Evolutionary conservation across 176 grass and related monocot species (phyloP).

Genomic region (Poa pratensis): DNA sequence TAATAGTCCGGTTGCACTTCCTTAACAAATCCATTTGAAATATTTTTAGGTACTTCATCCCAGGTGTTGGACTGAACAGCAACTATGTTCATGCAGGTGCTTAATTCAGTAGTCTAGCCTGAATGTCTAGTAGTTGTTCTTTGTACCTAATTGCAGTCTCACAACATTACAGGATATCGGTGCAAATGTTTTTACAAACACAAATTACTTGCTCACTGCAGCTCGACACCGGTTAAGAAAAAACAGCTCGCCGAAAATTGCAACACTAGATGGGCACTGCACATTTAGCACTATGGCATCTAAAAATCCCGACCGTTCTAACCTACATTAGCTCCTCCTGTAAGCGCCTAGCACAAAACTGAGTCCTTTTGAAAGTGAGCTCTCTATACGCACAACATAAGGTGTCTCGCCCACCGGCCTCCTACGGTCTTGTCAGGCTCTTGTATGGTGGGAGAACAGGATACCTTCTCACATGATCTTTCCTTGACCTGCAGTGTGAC

Average conservation of each 20-base stretch:
- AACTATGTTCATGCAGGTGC: too few relatives aligned
- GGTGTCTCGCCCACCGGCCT: neutral
- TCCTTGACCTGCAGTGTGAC: conserved; percentile 57
- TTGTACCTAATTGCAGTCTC: too few relatives aligned
- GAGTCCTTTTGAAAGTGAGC: neutral
- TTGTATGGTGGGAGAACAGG: conserved; percentile 53
- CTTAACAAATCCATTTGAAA: too few relatives aligned
- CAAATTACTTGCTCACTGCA: too few relatives aligned
- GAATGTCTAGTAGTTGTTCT: too few relatives aligned
- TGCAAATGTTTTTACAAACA: too few relatives aligned
- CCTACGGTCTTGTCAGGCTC: neutral
- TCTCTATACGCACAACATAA: neutral
- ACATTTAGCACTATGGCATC: conserved; percentile 19
- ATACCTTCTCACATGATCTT: conserved; percentile 69
- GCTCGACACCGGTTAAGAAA: too few relatives aligned
- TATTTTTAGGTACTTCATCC: too few relatives aligned
- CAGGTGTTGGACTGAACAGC: too few relatives aligned
- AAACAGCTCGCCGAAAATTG: conserved; percentile 26
- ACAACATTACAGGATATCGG: too few relatives aligned
- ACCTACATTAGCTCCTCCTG: neutral
- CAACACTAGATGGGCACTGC: neutral
- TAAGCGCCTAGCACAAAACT: conserved; percentile 32
- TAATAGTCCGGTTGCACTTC: too few relatives aligned
- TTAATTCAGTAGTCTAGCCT: too few relatives aligned
- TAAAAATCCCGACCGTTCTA: conserved; percentile 37